Conservation (phyloP, 495 filamentous ascomycete genomes). For the Geoglossum glabrum region DNA sequence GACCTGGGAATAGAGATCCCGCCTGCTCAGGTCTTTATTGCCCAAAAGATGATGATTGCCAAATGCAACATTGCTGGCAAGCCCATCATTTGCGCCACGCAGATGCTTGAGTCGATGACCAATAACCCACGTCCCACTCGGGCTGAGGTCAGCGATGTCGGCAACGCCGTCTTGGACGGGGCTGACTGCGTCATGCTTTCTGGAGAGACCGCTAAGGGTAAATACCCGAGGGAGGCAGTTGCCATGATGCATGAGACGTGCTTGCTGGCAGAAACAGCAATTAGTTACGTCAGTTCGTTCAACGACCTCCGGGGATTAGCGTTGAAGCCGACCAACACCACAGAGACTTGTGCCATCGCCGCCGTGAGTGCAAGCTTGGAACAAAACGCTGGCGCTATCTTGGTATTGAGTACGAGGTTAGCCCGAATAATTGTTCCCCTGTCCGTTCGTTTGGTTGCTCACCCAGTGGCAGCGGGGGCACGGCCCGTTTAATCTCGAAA, state of each 20-base stretch:
- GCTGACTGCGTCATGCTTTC: conserved; percentile 99
- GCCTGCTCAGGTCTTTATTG: conserved; percentile 92
- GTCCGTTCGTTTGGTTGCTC: background rate
- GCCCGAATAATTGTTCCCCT: conserved; percentile 7
- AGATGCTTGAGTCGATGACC: conserved; percentile 98
- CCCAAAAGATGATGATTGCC: conserved; percentile 99
- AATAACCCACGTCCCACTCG: conserved; percentile 96
- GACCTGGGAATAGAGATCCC: conserved; percentile 98
- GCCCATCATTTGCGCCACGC: conserved; percentile 85
- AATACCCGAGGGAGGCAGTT: conserved; percentile 81
- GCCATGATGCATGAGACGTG: conserved; percentile 97
- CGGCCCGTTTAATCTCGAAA: conserved; percentile 87
- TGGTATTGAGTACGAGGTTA: conserved; percentile 79
- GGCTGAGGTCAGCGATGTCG: conserved; percentile 94
- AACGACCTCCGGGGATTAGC: conserved; percentile 78
- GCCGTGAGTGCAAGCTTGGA: conserved; percentile 86
- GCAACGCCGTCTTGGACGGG: conserved; percentile 92
- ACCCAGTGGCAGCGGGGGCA: conserved; percentile 40
- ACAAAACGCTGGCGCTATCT: conserved; percentile 84
- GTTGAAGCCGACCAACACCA: conserved; percentile 59
- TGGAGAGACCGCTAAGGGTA: conserved; percentile 95
- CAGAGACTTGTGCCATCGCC: conserved; percentile 88
- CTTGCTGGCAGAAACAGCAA: conserved; percentile 83
- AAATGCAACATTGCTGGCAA: conserved; percentile 99
- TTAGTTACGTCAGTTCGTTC: conserved; percentile 89